phyloP scores from a whole-genome alignment of 2,329 filamentous ascomycete genomes.

The Colletotrichum godetiae region DNA sequence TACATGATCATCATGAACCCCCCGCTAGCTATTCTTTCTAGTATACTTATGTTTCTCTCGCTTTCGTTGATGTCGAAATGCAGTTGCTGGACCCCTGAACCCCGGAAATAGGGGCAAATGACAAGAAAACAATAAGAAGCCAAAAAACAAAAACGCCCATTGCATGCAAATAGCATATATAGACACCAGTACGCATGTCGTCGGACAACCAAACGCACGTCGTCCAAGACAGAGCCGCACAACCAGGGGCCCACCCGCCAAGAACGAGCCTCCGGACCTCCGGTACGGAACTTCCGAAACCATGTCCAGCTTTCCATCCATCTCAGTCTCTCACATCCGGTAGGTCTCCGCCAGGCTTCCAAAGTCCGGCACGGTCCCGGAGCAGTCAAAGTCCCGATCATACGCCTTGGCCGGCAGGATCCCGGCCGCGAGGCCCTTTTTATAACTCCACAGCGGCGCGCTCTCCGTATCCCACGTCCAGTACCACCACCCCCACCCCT shows the following conservation, averaged over 20 bases:
- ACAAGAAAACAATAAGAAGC: background rate
- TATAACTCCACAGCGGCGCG: constrained; percentile 92
- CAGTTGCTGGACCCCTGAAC: constrained; percentile 15
- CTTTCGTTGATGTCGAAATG: background rate
- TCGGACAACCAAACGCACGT: background rate
- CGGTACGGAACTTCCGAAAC: constrained; percentile 1
- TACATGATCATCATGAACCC: background rate
- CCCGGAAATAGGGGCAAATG: no score
- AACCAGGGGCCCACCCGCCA: background rate
- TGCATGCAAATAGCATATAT: constrained; percentile 9
- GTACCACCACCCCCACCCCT: constrained; percentile 98
- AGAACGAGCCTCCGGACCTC: background rate
- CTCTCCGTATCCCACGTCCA: constrained; percentile 97
- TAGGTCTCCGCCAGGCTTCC: constrained; percentile 63
- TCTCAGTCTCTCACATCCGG: constrained; percentile 33
- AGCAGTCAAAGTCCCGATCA: constrained; percentile 76
- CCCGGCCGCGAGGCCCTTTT: constrained; percentile 79
- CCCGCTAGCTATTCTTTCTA: background rate
- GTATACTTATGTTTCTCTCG: constrained; percentile 1
- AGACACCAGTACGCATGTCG: background rate
- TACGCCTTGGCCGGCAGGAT: constrained; percentile 84
- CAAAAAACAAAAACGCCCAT: constrained; percentile 6
- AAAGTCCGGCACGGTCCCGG: constrained; percentile 66
- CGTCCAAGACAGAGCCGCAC: background rate
- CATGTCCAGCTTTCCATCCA: background rate